Base-by-base conservation (phyloP, 768 basidiomycete genomes). In the Lentinus tigrinus region DNA sequence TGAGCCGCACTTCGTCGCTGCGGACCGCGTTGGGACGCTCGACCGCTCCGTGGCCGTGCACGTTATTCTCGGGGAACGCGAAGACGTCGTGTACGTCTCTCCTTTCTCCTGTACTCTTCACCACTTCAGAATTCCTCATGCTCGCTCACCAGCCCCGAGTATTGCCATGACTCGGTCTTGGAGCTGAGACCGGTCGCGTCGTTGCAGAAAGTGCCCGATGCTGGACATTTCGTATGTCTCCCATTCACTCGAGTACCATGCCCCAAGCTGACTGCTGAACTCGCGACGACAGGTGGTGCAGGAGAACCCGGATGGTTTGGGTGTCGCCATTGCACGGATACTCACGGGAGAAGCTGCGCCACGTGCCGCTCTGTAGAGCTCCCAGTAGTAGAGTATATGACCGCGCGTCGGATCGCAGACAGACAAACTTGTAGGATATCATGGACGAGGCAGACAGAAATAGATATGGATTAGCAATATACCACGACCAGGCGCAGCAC, bases 1-100 rank as follows among this genome's bases (percentile, higher is more conserved):
- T 47, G 62, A 54, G 27, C 28, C 40, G 27, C 47, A 63, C 62
- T 59, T 26, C 52, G 7, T 19, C 52, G 62, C 53, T 27, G 34
- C 51, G 47, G 62, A 63, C 17, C 43, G 51, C 14, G 39, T 63
- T 24, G 51, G 17, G 7, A 21, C 47, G 31, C 55, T 63, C 47
- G 51, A 53, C 34, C 40, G 39, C 5, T 4, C 50, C 4, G 42
- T 60, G n/a, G 34, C 52, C 17, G 37, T 58, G n/a, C 61, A 63
- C 40, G 53, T 19, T 36, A 50, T 63, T 28, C 48, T 54, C 44
- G 62, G 62, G 21, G 58, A 50, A 16, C 58, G 58, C 0, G 28
- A n/a, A 10, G 62, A 63, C 42, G 31, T 60, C 46, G 54, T 63
- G 39, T 19, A 11, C 43, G 3, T 44, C 1, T 21, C 21, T 27